A percentile compares a stretch with the other conserved stretches of the same genome.
phyloP scores from a whole-genome alignment of 2,329 filamentous ascomycete genomes.

The Calonectria multiphialidica region DNA sequence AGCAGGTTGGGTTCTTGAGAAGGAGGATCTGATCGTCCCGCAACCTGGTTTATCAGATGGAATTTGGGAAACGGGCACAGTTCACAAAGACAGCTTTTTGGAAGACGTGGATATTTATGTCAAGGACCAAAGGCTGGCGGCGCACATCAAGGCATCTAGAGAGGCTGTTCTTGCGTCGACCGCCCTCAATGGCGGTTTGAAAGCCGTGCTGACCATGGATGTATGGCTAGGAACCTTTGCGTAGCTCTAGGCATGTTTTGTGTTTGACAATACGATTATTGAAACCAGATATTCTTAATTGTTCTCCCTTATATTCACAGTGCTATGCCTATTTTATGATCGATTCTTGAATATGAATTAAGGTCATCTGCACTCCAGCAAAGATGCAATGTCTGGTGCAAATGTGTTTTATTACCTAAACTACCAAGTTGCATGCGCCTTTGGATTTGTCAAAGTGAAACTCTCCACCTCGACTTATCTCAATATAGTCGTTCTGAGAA shows the following conservation, averaged over 20 bases:
- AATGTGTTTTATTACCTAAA: no score
- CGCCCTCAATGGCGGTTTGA: conserved; percentile 41
- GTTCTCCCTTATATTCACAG: no score
- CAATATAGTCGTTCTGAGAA: background rate
- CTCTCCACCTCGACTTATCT: background rate
- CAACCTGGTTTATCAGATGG: conserved; percentile 57
- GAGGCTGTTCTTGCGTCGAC: conserved; percentile 48
- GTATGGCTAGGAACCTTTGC: conserved; percentile 48
- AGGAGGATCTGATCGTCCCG: conserved; percentile 52
- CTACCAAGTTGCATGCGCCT: no score
- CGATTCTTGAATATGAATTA: no score
- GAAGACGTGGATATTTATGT: conserved; percentile 47
- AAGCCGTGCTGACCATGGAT: conserved; percentile 55
- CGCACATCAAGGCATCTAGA: conserved; percentile 44
- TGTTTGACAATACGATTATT: no score
- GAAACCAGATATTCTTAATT: no score
- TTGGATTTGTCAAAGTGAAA: background rate
- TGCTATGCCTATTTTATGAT: no score
- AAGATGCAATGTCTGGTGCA: no score
- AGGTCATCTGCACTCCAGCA: no score
- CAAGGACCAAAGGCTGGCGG: conserved; percentile 42
- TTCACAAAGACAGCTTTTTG: conserved; percentile 47
- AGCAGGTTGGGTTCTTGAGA: conserved; percentile 53
- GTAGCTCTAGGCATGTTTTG: background rate
- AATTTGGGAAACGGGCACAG: conserved; percentile 57